Conservation (phyloP, 805 yeast genomes). For the Candida railenensis region DNA sequence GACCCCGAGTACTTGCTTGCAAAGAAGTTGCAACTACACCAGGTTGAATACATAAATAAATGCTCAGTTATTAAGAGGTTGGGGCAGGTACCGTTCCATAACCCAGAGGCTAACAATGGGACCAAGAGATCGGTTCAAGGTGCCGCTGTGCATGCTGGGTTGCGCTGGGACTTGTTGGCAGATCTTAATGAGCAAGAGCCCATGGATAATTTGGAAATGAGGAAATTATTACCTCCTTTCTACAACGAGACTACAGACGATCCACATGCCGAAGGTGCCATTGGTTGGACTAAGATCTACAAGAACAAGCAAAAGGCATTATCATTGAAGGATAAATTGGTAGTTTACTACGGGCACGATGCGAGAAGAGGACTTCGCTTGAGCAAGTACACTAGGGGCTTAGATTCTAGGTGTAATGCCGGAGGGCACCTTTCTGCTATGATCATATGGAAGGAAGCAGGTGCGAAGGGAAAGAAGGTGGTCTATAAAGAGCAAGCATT, state of each 20-base stretch:
- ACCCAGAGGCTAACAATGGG: slow-evolving; percentile 13
- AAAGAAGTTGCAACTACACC: slow-evolving; percentile 54
- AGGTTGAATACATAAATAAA: slow-evolving; percentile 55
- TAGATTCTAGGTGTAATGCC: slow-evolving; percentile 79
- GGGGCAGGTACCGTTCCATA: slow-evolving; percentile 56
- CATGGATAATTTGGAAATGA: slow-evolving; percentile 62
- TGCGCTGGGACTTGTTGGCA: slow-evolving; percentile 58
- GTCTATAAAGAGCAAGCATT: slow-evolving; percentile 21
- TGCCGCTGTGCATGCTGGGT: slow-evolving; percentile 82
- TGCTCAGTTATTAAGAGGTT: slow-evolving; percentile 65
- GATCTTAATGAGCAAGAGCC: slow-evolving; percentile 59
- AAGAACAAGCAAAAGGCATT: slow-evolving; percentile 41
- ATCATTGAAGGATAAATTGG: slow-evolving; percentile 28
- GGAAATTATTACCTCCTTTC: slow-evolving; percentile 64
- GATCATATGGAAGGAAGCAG: slow-evolving; percentile 38
- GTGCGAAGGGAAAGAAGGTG: slow-evolving; percentile 12
- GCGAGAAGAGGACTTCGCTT: slow-evolving; percentile 73
- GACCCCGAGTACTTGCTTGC: slow-evolving; percentile 48
- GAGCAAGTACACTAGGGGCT: slow-evolving; percentile 67
- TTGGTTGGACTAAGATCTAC: slow-evolving; percentile 61
- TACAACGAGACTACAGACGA: slow-evolving; percentile 58
- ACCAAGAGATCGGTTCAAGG: slow-evolving; percentile 32
- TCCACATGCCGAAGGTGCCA: slow-evolving; percentile 31
- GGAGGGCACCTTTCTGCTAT: slow-evolving; percentile 71
- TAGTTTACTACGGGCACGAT: slow-evolving; percentile 86